A percentile compares a stretch with the other conserved stretches of the same genome.
phyloP scores from a whole-genome alignment of 108 stramenopile species.

The Mediolabrus comicus region DNA sequence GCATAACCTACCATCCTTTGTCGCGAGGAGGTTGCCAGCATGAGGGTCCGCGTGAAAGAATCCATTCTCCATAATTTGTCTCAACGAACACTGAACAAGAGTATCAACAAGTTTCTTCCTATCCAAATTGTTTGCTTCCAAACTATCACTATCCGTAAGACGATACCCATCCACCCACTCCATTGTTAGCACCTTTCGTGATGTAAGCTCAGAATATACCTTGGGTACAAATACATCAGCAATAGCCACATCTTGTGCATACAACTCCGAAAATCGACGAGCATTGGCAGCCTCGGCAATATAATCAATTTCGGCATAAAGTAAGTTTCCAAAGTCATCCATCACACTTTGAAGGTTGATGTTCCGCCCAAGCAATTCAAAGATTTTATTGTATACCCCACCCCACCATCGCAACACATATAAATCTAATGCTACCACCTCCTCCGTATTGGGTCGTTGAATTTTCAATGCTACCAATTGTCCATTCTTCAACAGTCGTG shows the following conservation, averaged over 20 bases:
- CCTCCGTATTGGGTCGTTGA: conserved; percentile 92
- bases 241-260: conserved; percentile 73
- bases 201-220: conserved; percentile 88
- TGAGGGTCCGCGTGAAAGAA: conserved; percentile 73
- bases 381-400: conserved; percentile 78
- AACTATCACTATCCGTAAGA: conserved; percentile 73
- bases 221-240: conserved; percentile 91
- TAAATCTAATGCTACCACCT: conserved; percentile 92
- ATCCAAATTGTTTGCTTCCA: conserved; percentile 72
- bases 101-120: conserved; percentile 86
- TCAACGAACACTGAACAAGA: conserved; percentile 88
- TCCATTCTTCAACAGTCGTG: conserved; percentile 80
- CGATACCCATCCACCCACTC: conserved; percentile 95
- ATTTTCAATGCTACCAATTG: conserved; percentile 93
- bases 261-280: conserved; percentile 91
- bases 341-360: conserved; percentile 90
- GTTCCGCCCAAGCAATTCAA: conserved; percentile 74
- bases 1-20: conserved; percentile 71
- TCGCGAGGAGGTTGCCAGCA: conserved; percentile 76
- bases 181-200: conserved; percentile 92
- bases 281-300: conserved; percentile 96
- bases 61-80: conserved; percentile 95
- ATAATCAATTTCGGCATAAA: conserved; percentile 97
- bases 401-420: conserved; percentile 94
- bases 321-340: conserved; percentile 94